Base-by-base conservation (phyloP, 164 flowering plant genomes). In the Warburgia ugandensis region DNA sequence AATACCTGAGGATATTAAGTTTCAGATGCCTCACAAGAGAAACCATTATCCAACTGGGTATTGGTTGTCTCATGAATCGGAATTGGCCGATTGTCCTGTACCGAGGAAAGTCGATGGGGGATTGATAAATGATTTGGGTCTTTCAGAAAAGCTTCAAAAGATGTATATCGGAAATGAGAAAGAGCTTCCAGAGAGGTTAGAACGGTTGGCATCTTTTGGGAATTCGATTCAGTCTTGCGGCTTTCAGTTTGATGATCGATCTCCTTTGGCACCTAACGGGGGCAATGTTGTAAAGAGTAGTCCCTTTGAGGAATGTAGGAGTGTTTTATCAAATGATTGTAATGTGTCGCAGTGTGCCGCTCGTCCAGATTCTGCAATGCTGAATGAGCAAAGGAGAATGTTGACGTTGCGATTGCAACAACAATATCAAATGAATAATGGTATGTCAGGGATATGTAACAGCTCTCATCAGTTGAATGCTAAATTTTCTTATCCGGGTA, bases 131-230 rank as follows among this genome's bases (percentile, higher is more conserved):
- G 72, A 55, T 57, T 29, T 56, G 49, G 52, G 52, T 38, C 45
- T 80, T 62, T 48, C 62, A 23, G 56, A 65, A 10, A 47, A 48
- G 52, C 43, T 78, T 6, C 9, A 35, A 27, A 48, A 59, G 58
- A 62, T 81, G 77, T 35, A 39, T 52, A 48, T 78, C 46, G 64
- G 59, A 14, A 46, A 62, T 0, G 45, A 36, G 12, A 27, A 45
- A 33, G 29, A 45, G 14, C 62, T 43, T 57, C 28, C 26, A 25
- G 14, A 22, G 2, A 41, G 29, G 54, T 59, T 29, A 13, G 10
- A 13, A 7, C 14, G 45, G 11, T 26, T 7, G 13, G 22, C 23
- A 9, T 26, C 42, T 4, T 6, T 38, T 12, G 42, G 16, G 17
- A 6, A n/a, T 45, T 45, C 37, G 23, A 4, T 25, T 0, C 54